Evolutionary conservation across 768 basidiomycete genomes (phyloP).

Genomic region (Mycena alexandri): DNA sequence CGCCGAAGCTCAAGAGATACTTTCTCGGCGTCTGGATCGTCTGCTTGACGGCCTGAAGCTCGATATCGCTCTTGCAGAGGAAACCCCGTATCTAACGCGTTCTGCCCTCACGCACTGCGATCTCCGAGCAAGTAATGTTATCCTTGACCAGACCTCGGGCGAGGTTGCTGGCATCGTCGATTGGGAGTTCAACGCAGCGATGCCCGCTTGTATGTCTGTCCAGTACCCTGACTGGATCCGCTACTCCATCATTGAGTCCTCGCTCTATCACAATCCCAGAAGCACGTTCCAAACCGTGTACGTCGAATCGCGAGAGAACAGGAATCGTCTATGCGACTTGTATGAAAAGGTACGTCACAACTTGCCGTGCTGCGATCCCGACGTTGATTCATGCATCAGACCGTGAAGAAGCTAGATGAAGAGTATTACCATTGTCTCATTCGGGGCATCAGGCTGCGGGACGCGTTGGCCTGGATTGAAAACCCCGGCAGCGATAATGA

Average conservation of each 20-base stretch:
- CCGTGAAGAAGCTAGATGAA: conserved; percentile 9
- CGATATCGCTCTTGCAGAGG: not conserved
- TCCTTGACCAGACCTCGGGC: conserved; percentile 11
- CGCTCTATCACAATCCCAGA: not conserved
- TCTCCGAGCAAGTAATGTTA: conserved; percentile 1
- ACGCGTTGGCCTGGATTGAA: conserved; percentile 26
- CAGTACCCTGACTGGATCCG: conserved; percentile 18
- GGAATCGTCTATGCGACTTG: conserved; percentile 13
- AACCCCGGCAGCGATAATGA: not conserved
- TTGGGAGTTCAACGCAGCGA: conserved; percentile 18
- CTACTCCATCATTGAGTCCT: not conserved
- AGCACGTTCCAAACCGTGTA: not conserved
- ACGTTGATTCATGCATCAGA: not conserved
- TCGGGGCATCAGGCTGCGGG: conserved; percentile 16
- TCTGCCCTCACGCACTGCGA: conserved; percentile 17
- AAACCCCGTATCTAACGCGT: conserved; percentile 10
- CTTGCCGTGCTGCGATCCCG: too few relatives aligned
- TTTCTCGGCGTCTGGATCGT: conserved; percentile 1
- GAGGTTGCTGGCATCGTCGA: conserved; percentile 19
- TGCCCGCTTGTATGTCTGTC: conserved; percentile 21
- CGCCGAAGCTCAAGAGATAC: not conserved
- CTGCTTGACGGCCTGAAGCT: conserved; percentile 10
- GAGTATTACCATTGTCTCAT: conserved; percentile 23
- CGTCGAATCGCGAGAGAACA: not conserved
- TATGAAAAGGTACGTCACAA: conserved; percentile 7